phyloP scores from a whole-genome alignment of 148 eudicot genomes.

The Linanthus parryae region DNA sequence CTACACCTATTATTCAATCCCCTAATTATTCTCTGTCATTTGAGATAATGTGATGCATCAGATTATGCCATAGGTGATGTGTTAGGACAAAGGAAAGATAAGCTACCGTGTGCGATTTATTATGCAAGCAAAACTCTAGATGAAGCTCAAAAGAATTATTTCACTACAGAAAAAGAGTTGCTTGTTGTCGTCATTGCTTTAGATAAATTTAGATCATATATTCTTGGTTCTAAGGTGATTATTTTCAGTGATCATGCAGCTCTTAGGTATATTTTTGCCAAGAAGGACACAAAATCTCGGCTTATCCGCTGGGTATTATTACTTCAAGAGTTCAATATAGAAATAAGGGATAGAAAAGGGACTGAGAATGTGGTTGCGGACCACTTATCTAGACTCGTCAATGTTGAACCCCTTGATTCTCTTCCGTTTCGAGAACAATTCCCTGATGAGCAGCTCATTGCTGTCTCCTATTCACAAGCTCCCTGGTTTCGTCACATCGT shows the following conservation, averaged over 20 bases:
- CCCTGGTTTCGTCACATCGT: too few relatives aligned
- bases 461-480: too few relatives aligned
- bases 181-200: not conserved
- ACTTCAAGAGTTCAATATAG: not conserved
- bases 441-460: too few relatives aligned
- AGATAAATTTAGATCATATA: not conserved
- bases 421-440: too few relatives aligned
- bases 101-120: not conserved
- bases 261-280: not conserved
- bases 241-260: not conserved
- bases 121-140: not conserved
- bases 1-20: slow-evolving; percentile 3
- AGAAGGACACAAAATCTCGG: not conserved
- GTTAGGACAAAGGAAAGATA: not conserved
- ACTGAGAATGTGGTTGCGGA: too few relatives aligned
- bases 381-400: too few relatives aligned
- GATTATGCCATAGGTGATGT: slow-evolving; percentile 1
- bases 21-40: not conserved
- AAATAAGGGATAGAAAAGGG: not conserved
- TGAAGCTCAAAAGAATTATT: not conserved
- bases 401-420: too few relatives aligned
- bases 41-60: slow-evolving; percentile 1
- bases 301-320: not conserved
- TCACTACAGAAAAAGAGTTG: not conserved
- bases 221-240: not conserved